Evolutionary conservation across 305 asterid genomes (phyloP).

Genomic region (Galium porrigens): DNA sequence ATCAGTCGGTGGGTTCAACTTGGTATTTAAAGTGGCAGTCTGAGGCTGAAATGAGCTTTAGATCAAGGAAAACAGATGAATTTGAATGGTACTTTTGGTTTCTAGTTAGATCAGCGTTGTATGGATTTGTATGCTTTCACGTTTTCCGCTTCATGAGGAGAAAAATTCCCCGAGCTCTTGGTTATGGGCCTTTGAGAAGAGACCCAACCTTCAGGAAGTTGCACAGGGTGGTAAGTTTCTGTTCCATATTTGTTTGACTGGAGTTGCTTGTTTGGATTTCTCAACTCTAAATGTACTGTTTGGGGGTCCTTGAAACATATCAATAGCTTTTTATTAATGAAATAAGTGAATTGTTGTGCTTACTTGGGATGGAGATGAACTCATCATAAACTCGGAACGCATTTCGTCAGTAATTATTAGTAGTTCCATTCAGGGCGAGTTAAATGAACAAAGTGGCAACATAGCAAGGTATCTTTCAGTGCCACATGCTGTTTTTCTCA

Average conservation of each 20-base stretch:
- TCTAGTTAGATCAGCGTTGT: slow-evolving; percentile 47
- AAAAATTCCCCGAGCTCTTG: slow-evolving; percentile 61
- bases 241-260: slow-evolving; percentile 10
- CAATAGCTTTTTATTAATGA: neutral
- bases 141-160: slow-evolving; percentile 46
- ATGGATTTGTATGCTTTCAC: slow-evolving; percentile 50
- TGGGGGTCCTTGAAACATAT: neutral
- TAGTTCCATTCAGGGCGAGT: neutral
- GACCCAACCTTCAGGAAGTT: slow-evolving; percentile 66
- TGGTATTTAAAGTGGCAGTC: slow-evolving; percentile 90
- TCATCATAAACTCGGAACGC: neutral
- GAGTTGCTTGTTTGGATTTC: neutral
- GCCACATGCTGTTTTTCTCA: neutral
- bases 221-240: slow-evolving; percentile 54
- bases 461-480: neutral
- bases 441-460: neutral
- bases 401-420: neutral
- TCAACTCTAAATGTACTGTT: neutral
- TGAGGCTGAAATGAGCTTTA: slow-evolving; percentile 56
- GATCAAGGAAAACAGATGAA: slow-evolving; percentile 42
- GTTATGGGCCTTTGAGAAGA: slow-evolving; percentile 58
- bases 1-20: slow-evolving; percentile 51
- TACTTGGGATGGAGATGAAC: neutral
- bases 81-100: slow-evolving; percentile 71
- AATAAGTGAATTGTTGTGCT: neutral